Percentiles rank a stretch among this genome's conserved stretches.
Conservation (phyloP, 805 yeast genomes). For the Candida pseudofarinosa region DNA sequence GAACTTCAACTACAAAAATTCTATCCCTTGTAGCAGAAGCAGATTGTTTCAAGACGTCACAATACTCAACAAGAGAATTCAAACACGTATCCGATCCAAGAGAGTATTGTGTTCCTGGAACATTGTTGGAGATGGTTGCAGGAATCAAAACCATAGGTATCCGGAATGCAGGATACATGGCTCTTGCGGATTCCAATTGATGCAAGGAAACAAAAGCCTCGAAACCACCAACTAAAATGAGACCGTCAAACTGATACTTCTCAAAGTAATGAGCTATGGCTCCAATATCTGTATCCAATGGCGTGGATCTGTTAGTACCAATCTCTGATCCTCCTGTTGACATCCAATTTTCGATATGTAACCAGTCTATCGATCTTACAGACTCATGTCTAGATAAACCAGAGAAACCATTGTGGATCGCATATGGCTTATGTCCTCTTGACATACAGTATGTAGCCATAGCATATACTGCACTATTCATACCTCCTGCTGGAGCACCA, state of each 20-base stretch:
- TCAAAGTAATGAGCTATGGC: slow-evolving; percentile 91
- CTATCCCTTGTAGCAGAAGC: slow-evolving; percentile 94
- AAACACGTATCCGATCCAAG: slow-evolving; percentile 94
- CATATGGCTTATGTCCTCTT: slow-evolving; percentile 85
- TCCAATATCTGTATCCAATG: slow-evolving; percentile 76
- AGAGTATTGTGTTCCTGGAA: slow-evolving; percentile 98
- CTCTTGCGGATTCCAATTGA: slow-evolving; percentile 74
- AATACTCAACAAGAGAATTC: slow-evolving; percentile 84
- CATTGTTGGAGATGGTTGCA: slow-evolving; percentile 94
- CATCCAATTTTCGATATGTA: slow-evolving; percentile 85
- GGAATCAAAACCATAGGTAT: slow-evolving; percentile 94
- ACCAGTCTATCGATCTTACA: slow-evolving; percentile 71
- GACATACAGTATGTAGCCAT: slow-evolving; percentile 85
- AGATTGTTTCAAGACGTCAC: slow-evolving; percentile 91
- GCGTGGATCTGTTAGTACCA: slow-evolving; percentile 90
- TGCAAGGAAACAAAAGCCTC: slow-evolving; percentile 90
- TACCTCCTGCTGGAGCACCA: slow-evolving; percentile 97
- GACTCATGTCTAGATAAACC: slow-evolving; percentile 91
- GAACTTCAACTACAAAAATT: slow-evolving; percentile 95
- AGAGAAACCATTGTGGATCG: slow-evolving; percentile 89
- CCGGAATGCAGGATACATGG: slow-evolving; percentile 81
- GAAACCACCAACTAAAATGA: slow-evolving; percentile 91
- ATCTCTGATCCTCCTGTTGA: slow-evolving; percentile 92
- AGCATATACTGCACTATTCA: slow-evolving; percentile 90
- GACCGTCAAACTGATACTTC: slow-evolving; percentile 81